Percentiles rank a stretch among this genome's conserved stretches.
These are phyloP conservation scores for Pleurotus salmoneostramineus DNA, from an alignment of 768 basidiomycete species.

Conservation along the genomic window DNA sequence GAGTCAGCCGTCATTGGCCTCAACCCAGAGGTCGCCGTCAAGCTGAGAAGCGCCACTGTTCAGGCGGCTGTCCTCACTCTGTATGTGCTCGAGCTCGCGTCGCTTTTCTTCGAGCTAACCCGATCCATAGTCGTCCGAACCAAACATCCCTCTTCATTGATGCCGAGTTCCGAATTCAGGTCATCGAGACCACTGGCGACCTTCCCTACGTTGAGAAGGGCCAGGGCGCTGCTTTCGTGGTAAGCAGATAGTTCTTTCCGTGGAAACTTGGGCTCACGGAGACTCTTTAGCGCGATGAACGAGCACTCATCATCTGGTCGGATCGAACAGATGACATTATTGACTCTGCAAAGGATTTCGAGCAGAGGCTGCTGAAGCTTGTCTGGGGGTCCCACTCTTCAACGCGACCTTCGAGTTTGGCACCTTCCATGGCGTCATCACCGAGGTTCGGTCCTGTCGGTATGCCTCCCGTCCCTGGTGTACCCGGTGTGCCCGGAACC, in stretches of 20 bases:
- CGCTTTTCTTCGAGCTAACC: background rate
- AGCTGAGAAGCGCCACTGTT: conserved; percentile 70
- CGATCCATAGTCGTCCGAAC: conserved; percentile 38
- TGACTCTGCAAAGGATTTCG: conserved; percentile 66
- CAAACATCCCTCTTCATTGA: conserved; percentile 66
- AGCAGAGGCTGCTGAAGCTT: conserved; percentile 75
- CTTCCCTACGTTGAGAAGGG: conserved; percentile 83
- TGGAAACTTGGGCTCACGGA: too few species aligned
- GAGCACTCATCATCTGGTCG: conserved; percentile 79
- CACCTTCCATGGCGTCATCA: conserved; percentile 24
- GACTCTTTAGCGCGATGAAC: conserved; percentile 53
- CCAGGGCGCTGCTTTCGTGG: conserved; percentile 82
- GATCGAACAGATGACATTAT: conserved; percentile 69
- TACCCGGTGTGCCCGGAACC: conserved; percentile 9
- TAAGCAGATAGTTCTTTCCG: conserved; percentile 16
- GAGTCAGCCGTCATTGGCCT: conserved; percentile 72
- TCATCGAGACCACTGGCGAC: conserved; percentile 62
- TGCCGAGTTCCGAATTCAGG: conserved; percentile 79
- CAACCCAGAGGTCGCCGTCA: conserved; percentile 83
- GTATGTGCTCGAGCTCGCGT: conserved; percentile 32
- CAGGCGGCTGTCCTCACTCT: conserved; percentile 69
- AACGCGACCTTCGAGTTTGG: conserved; percentile 8
- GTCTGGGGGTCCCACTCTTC: conserved; percentile 59
- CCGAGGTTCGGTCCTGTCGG: conserved; percentile 49
- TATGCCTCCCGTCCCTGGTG: conserved; percentile 50